Percentiles rank a stretch among this genome's conserved stretches.
phyloP scores from a whole-genome alignment of 2,329 filamentous ascomycete genomes.

The Fusarium torreyae region DNA sequence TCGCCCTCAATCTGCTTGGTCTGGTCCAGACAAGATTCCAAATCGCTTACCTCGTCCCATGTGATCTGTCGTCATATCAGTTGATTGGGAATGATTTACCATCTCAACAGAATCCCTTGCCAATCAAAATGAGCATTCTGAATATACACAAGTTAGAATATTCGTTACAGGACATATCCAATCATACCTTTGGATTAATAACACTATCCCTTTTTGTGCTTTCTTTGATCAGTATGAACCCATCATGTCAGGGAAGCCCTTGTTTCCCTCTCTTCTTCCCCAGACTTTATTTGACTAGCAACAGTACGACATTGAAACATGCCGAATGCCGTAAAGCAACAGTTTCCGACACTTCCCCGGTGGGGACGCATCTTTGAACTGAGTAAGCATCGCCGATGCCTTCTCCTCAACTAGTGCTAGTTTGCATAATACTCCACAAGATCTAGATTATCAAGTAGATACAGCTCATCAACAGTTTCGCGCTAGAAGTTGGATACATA shows the following conservation, averaged over 20 bases:
- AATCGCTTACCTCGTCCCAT: slow-evolving; percentile 28
- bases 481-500: slow-evolving; percentile 15
- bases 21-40: slow-evolving; percentile 35
- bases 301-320: slow-evolving; percentile 10
- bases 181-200: neutral
- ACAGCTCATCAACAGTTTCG: slow-evolving; percentile 1
- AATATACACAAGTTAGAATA: neutral
- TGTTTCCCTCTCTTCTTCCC: neutral
- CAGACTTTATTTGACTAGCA: slow-evolving; percentile 8
- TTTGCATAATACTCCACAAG: slow-evolving; percentile 12
- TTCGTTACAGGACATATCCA: neutral
- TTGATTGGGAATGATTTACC: slow-evolving; percentile 1
- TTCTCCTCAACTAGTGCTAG: slow-evolving; percentile 22
- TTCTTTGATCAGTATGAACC: neutral
- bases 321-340: slow-evolving; percentile 21
- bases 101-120: neutral
- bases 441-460: neutral
- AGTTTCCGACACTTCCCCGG: slow-evolving; percentile 26
- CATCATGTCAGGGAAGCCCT: too few species aligned
- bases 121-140: neutral
- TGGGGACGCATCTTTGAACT: slow-evolving; percentile 1
- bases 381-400: slow-evolving; percentile 8
- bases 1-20: neutral
- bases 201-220: neutral
- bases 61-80: slow-evolving; percentile 38